Base-by-base conservation (phyloP, 495 filamentous ascomycete genomes). In the Penicillium steckii region DNA sequence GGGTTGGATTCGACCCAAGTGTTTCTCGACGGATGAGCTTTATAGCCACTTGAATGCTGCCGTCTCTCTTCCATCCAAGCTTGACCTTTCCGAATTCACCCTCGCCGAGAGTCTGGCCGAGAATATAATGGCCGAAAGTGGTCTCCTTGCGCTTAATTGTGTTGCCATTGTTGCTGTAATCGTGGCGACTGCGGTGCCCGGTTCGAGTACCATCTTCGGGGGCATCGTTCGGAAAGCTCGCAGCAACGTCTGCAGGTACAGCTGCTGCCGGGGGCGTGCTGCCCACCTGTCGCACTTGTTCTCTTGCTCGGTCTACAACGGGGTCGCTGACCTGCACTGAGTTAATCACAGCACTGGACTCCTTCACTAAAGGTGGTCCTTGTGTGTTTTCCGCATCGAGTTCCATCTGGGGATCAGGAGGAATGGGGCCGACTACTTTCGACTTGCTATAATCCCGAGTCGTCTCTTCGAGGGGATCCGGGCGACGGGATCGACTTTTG, bases 71-170 rank as follows among this genome's bases (percentile, higher is more conserved):
- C 94, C 95, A 99, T n/a, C 94, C 94, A 60, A 99, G 81, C 69
- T 97, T 97, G 59, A 99, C 94, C 65, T 99, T 99, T 46, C 94
- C 94, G 66, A 99, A 99, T 63, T 99, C 94, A 26, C 94, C 94
- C 74, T 97, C 94, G 43, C 94, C 94, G 23, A 99, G 85, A n/a
- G 93, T 97, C 60, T 96, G 91, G 4, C 94, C 94, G 8, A 99
- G 78, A 50, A 94, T 90, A 64, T 96, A 99, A 22, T 95, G 89
- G 30, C 94, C 95, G 65, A 97, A 97, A 12, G 85, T 88, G 18
- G 85, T 91, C 52, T 91, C 89, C 72, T 95, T 97, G 49, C 75
- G 76, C 46, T 73, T 71, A 21, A 70, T 53, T 8, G 68, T 63
- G 24, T 70, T 68, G 9, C 75, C 72, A 8, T 72, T 74, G 12